Evolutionary conservation across 2,329 filamentous ascomycete genomes (phyloP), one percentile per base, ranked within the genome.

Genomic region (Sporothrix phasma): DNA sequence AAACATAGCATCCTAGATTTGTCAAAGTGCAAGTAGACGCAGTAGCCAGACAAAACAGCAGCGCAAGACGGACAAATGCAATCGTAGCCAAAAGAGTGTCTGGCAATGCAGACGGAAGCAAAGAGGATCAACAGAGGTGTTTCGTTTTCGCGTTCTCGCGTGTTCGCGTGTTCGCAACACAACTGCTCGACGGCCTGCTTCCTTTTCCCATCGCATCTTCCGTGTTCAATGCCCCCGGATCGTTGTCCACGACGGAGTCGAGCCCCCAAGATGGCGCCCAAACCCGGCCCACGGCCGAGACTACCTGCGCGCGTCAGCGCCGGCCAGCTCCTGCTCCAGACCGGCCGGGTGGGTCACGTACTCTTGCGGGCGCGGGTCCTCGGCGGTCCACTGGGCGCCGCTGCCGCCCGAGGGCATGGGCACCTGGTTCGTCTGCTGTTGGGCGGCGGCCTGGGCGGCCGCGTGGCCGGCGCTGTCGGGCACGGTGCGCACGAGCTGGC

Each of bases 361-460:
- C 71, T 85, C 83, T 70, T 86, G 82, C 5, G 84, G 84, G 46
- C 84, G 75, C 7, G 84, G 84, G 62, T 86, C 84, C 69, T 86
- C 81, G 17, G 80, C 78, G 6, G 76, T 83, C 84, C 84, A 86
- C 69, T 84, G 80, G 24, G 75, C 72, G 31, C 74, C 76, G n/a
- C 73, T 76, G 31, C 74, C 76, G n/a, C 73, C 76, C 49, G 76
- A 72, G 0, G 81, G 83, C 71, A 84, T 80, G 26, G 81, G 82
- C 51, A 85, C 79, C 67, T 80, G 78, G 7, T 75, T 74, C 3
- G 77, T 72, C 13, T 67, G 74, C 39, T 70, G 68, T 45, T 63
- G 64, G 34, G 71, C 76, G 39, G 72, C 74, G 17, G 67, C 69
- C 37, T 66, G 67, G 24, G 69, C 71, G 15, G 64, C 64, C 3